Percentiles rank a stretch among this genome's conserved stretches.
These are phyloP conservation scores for Aspergillus cavernicola DNA, from an alignment of 495 filamentous ascomycete genomes.

Conservation along the genomic window DNA sequence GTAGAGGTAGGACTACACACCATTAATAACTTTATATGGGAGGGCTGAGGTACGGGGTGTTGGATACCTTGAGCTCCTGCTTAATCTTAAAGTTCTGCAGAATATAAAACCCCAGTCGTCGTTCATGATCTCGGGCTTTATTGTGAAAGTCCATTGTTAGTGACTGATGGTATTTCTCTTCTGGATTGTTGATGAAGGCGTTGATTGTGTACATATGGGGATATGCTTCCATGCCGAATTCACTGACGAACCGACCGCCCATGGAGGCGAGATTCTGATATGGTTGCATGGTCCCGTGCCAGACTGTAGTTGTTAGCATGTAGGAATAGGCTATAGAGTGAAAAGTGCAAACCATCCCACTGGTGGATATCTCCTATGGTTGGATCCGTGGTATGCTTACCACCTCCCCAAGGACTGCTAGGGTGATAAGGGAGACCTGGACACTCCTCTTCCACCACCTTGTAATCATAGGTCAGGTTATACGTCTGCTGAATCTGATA, in stretches of 20 bases:
- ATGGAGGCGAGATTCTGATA: conserved; percentile 89
- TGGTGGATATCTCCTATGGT: conserved; percentile 93
- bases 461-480: conserved; percentile 57
- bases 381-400: conserved; percentile 67
- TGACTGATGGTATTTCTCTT: conserved; percentile 78
- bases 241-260: conserved; percentile 82
- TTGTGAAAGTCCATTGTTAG: conserved; percentile 93
- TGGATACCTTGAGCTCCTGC: conserved; percentile 49
- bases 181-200: conserved; percentile 65
- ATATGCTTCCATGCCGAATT: conserved; percentile 95
- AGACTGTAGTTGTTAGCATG: conserved; percentile 50
- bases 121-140: conserved; percentile 87
- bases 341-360: conserved; percentile 63
- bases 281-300: conserved; percentile 88
- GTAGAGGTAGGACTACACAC: conserved; percentile 53
- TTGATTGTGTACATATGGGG: conserved; percentile 80
- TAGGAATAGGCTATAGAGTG: background rate
- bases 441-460: conserved; percentile 55
- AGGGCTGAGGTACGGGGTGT: conserved; percentile 5
- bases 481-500: conserved; percentile 79
- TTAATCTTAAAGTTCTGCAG: conserved; percentile 75
- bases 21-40: conserved; percentile 66
- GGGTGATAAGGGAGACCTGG: conserved; percentile 75
- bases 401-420: conserved; percentile 81
- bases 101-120: conserved; percentile 81